Conservation (phyloP, 495 filamentous ascomycete species). For the Talaromyces adpressus region DNA sequence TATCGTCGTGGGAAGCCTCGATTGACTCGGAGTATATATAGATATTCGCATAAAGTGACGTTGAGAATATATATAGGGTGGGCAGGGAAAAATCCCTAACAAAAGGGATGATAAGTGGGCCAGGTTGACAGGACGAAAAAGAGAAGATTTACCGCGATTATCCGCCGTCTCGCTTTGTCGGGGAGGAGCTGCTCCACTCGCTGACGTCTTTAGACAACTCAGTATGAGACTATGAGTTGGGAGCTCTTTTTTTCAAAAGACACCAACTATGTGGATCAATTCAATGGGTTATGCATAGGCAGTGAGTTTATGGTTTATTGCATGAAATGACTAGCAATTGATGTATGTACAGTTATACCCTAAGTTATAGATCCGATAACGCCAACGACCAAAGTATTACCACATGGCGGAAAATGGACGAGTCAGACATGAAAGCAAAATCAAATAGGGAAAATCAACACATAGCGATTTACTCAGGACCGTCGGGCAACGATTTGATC, state of each 20-base stretch:
- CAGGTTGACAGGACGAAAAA: background rate
- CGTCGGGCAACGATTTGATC: slow-evolving; percentile 67
- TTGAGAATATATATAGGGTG: background rate
- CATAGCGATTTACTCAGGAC: background rate
- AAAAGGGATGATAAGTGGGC: background rate
- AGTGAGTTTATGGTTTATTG: background rate
- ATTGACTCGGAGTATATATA: background rate
- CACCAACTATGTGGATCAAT: no score
- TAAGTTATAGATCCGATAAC: background rate
- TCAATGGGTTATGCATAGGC: background rate
- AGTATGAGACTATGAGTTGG: no score
- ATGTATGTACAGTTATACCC: background rate
- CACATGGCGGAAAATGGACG: background rate
- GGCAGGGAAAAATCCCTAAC: background rate
- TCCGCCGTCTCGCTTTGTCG: background rate
- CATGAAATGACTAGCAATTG: background rate
- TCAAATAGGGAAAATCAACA: background rate
- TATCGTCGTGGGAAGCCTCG: background rate
- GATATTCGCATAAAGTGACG: background rate
- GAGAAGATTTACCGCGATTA: background rate
- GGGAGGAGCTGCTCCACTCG: background rate
- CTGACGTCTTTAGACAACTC: background rate
- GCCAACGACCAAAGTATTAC: background rate
- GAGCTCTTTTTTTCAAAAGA: no score
- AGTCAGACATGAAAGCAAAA: background rate